A percentile compares a stretch with the other conserved stretches of the same genome.
Evolutionary conservation across 2,329 filamentous ascomycete genomes (phyloP).

Genomic region (Hymenoscyphus repandus): DNA sequence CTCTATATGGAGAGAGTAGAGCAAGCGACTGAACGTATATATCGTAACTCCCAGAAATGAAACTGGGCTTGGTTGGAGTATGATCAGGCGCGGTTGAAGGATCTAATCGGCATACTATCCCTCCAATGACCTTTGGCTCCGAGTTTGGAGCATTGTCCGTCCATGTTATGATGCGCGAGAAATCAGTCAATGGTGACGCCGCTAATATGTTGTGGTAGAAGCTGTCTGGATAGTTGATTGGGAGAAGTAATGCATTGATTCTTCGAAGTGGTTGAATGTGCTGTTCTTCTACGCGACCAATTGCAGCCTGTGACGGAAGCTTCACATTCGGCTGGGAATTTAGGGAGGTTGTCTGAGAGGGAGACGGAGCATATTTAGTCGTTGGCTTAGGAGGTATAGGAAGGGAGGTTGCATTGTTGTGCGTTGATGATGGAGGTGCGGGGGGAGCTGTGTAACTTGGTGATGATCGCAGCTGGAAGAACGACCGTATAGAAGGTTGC

Average conservation of each 20-base stretch:
- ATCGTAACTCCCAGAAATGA: slow-evolving; percentile 34
- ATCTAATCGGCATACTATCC: slow-evolving; percentile 57
- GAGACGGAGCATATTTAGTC: slow-evolving; percentile 15
- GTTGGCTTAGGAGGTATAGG: not conserved
- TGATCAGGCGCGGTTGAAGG: slow-evolving; percentile 30
- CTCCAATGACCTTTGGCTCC: slow-evolving; percentile 50
- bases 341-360: slow-evolving; percentile 18
- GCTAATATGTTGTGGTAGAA: slow-evolving; percentile 55
- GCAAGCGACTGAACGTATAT: slow-evolving; percentile 62
- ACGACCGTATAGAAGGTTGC: slow-evolving; percentile 57
- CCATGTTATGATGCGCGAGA: slow-evolving; percentile 58
- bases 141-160: slow-evolving; percentile 35
- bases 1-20: slow-evolving; percentile 58
- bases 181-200: slow-evolving; percentile 41
- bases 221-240: slow-evolving; percentile 56
- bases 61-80: slow-evolving; percentile 13
- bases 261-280: slow-evolving; percentile 56
- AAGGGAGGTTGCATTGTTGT: slow-evolving; percentile 6
- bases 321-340: slow-evolving; percentile 20
- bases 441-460: slow-evolving; percentile 41
- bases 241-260: slow-evolving; percentile 61
- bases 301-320: slow-evolving; percentile 42
- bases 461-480: slow-evolving; percentile 48
- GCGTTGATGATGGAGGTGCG: slow-evolving; percentile 22
- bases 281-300: slow-evolving; percentile 43